Percentiles rank a stretch among this genome's conserved stretches.
Conservation (phyloP, 768 basidiomycete species). For the Lactarius vividus region DNA sequence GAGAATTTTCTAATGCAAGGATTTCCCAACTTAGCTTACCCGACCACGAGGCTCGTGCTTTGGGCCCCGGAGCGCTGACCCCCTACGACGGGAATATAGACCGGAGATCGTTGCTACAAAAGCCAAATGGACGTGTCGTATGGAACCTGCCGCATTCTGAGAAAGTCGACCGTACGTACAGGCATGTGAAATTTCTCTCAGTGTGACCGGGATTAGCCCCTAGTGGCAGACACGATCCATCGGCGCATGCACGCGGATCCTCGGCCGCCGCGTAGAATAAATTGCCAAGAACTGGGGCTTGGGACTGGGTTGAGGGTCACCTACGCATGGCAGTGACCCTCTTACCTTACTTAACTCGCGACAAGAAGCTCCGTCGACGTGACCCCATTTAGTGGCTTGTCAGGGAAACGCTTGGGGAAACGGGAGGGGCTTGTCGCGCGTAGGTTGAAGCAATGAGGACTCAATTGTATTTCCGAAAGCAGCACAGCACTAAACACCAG, state of each 20-base stretch:
- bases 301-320: neutral
- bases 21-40: neutral
- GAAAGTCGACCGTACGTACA: neutral
- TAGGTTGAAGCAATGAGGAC: neutral
- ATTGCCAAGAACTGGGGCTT: constrained; percentile 1
- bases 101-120: neutral
- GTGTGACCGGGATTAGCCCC: neutral
- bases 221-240: neutral
- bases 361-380: constrained; percentile 2
- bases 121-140: neutral
- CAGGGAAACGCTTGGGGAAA: constrained; percentile 23
- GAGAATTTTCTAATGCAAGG: neutral
- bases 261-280: constrained; percentile 8
- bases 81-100: neutral
- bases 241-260: neutral
- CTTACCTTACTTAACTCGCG: neutral
- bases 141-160: neutral
- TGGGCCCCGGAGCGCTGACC: neutral
- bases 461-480: neutral
- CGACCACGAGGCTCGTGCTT: neutral
- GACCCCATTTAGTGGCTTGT: constrained; percentile 11
- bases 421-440: constrained; percentile 5
- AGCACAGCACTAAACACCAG: neutral
- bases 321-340: neutral
- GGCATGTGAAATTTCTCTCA: constrained; percentile 10